These are phyloP conservation scores for Nakazawaea pomicola DNA, from an alignment of 805 yeast genomes.

Conservation along the genomic window DNA sequence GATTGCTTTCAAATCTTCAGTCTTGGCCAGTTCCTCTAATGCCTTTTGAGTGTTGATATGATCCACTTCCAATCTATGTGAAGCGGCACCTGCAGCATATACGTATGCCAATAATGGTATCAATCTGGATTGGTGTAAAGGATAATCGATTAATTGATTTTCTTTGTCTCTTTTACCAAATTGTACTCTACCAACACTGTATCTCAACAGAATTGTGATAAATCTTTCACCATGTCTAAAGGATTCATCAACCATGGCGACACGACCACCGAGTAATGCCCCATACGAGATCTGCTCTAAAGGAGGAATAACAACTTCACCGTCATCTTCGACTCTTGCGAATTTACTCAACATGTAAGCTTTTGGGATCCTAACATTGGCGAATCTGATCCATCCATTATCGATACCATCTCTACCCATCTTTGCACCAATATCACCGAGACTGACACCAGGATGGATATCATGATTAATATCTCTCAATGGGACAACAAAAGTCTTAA, in stretches of 20 bases:
- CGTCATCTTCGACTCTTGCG: constrained; percentile 62
- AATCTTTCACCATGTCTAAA: constrained; percentile 76
- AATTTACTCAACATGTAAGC: constrained; percentile 78
- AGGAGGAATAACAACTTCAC: constrained; percentile 73
- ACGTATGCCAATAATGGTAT: constrained; percentile 80
- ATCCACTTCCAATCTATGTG: constrained; percentile 52
- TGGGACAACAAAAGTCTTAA: constrained; percentile 88
- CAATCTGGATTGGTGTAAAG: constrained; percentile 83
- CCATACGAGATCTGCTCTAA: constrained; percentile 86
- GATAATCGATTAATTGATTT: constrained; percentile 74
- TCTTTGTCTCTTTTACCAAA: constrained; percentile 44
- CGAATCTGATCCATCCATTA: constrained; percentile 94
- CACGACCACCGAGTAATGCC: constrained; percentile 85
- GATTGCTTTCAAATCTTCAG: constrained; percentile 40
- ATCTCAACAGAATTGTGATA: constrained; percentile 79
- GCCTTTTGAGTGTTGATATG: constrained; percentile 44
- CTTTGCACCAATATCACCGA: constrained; percentile 92
- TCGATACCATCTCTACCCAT: constrained; percentile 97
- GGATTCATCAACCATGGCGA: constrained; percentile 83
- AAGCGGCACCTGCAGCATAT: constrained; percentile 70
- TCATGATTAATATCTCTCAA: constrained; percentile 72
- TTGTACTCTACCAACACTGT: constrained; percentile 87
- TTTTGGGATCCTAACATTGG: constrained; percentile 78
- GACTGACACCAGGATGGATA: constrained; percentile 69
- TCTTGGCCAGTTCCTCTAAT: constrained; percentile 49